Evolutionary conservation across 176 grass and related monocot genomes (phyloP), one percentile per base, ranked within the genome.

Genomic region (Avena atlantica): DNA sequence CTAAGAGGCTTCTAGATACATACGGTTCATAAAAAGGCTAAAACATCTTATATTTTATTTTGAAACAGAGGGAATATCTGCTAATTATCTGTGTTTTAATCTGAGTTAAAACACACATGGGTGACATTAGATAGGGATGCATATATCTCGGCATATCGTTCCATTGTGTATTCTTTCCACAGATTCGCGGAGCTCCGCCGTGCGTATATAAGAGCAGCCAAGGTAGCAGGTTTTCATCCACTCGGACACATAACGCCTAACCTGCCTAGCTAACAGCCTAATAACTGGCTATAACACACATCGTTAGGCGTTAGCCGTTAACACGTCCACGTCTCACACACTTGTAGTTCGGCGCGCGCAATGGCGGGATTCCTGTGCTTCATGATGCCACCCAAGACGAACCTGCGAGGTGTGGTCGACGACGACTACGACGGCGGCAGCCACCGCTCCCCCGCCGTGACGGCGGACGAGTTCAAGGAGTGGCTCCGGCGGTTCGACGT

Each of bases 401-500:
- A 17, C 73, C 73, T 76, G 74, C 25, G 56, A 51, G 3, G 50
- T 15, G 29, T 13, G 50, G 4, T 77, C 9, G 27, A 5, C 64
- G 52, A 37, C 44, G 70, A 23, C 84, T 56, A 86, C 84, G 24
- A 89, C 74, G 87, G 85, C 12, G 3, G 51, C 51, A 4, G 51
- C 13, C 51, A 4, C 51, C 3, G 51, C 13, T 4, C 10, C 40
- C 6, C 40, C 55, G 88, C 89, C 76, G 91, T 98, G 93, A 95
- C 91, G 20, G 90, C 86, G 74, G 96, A 86, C 59, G 96, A 92
- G 81, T 98, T 98, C 93, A 94, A 94, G 94, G 88, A 94, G 42
- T 94, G 93, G 93, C 81, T 98, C 59, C 88, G 76, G 86, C 57
- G 66, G 66, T 98, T 95, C 40, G 96, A 98, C 85, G 12, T 66